Conservation (phyloP, 78 protist genomes). For the Polysphondylium violaceum region DNA sequence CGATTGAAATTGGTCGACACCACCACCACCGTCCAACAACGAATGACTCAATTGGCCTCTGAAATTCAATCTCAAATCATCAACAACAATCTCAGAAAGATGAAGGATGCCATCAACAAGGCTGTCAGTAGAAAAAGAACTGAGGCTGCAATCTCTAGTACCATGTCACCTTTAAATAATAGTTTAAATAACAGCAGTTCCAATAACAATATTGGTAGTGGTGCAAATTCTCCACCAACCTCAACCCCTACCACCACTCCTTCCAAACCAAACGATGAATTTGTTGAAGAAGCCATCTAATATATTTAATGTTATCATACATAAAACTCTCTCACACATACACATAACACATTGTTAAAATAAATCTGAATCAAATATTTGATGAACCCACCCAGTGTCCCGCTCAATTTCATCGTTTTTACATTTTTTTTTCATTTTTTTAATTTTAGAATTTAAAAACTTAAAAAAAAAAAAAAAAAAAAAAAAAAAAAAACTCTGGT, state of each 20-base stretch:
- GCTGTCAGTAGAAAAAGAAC: slow-evolving; percentile 42
- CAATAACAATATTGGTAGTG: neutral
- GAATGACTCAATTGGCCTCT: slow-evolving; percentile 71
- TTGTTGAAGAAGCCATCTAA: slow-evolving; percentile 50
- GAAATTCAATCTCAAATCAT: slow-evolving; percentile 78
- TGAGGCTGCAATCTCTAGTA: slow-evolving; percentile 62
- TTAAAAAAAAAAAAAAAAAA: neutral
- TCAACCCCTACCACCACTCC: slow-evolving; percentile 1
- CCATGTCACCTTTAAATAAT: slow-evolving; percentile 32
- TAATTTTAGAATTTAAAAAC: neutral
- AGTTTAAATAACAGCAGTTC: neutral
- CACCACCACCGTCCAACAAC: slow-evolving; percentile 47
- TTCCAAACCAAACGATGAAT: slow-evolving; percentile 9
- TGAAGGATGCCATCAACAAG: slow-evolving; percentile 67
- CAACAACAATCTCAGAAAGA: slow-evolving; percentile 62
- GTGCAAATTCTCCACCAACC: neutral
- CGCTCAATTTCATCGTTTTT: no score
- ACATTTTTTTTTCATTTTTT: neutral
- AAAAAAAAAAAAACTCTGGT: neutral
- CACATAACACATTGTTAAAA: no score
- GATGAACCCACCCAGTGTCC: no score
- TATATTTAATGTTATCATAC: no score
- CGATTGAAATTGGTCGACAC: slow-evolving; percentile 34
- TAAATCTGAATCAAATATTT: no score
- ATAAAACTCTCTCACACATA: no score